Evolutionary conservation across 176 grass and related monocot genomes (phyloP), one percentile per base, ranked within the genome.

Genomic region (Rhynchospora breviuscula): DNA sequence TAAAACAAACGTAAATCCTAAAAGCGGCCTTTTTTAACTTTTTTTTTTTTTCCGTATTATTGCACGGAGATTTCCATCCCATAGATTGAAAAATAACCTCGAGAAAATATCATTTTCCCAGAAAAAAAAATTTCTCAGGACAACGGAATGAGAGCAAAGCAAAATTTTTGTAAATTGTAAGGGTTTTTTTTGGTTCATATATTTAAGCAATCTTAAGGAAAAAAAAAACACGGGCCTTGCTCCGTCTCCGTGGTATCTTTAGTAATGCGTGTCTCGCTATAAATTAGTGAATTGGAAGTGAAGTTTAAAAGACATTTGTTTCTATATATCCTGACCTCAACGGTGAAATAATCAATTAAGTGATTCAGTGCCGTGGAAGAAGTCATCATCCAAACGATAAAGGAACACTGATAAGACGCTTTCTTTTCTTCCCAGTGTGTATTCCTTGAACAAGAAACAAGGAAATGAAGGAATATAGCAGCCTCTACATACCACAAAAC

Each of bases 301-400:
- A 81, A 81, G 79, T 64, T 81, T 81, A 25, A 66, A 49, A 48
- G 79, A 40, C 67, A 46, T 66, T 63, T 17, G 48, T 81, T 66
- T 29, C 51, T 17, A 29, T 29, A 1, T 29, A 49, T 66, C 79
- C 7, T 48, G 45, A 81, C 49, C n/a, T 0, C 46, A 26, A 25
- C 19, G 78, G 31, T 63, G 35, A 81, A 44, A 7, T 47, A 60
- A 81, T 5, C 3, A 40, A 40, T 2, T 40, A 40, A 62, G 5
- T 81, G 53, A 25, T 58, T 80, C 43, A 66, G 79, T 81, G 79
- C 25, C 79, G 79, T 81, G 79, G 12, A 81, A 81, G 79, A 81
- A 48, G 79, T 65, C 51, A 17, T 81, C 66, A 81, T 81, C 60
- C 79, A 81, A 81, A 65, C 40, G 21, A 67, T 45, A 81, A 66